phyloP scores from a whole-genome alignment of 805 yeast genomes.

The Teunomyces pallodes region DNA sequence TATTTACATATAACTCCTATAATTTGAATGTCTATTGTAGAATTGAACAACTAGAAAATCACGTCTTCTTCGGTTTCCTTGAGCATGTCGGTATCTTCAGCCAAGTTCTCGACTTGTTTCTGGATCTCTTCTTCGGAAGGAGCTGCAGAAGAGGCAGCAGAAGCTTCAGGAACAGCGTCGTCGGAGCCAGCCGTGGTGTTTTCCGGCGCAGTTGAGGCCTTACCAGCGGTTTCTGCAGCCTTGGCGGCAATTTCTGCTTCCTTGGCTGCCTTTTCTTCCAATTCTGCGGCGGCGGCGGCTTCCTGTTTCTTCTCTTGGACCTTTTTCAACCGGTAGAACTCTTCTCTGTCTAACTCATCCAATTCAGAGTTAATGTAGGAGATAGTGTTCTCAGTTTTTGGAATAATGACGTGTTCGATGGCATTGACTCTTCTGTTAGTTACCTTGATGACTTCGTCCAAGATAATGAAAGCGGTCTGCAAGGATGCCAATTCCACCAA shows the following conservation, averaged over 20 bases:
- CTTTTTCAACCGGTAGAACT: conserved; percentile 92
- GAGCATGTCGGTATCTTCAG: conserved; percentile 27
- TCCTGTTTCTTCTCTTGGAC: conserved; percentile 92
- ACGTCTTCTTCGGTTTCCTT: conserved; percentile 47
- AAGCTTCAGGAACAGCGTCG: not conserved
- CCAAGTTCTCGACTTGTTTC: conserved; percentile 29
- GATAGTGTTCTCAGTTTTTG: conserved; percentile 96
- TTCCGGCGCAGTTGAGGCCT: not conserved
- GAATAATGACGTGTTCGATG: conserved; percentile 96
- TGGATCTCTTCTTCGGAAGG: conserved; percentile 21
- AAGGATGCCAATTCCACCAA: conserved; percentile 92
- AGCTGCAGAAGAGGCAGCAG: not conserved
- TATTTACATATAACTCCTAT: not conserved
- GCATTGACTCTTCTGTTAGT: conserved; percentile 98
- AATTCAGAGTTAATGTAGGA: conserved; percentile 88
- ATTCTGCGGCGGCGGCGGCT: conserved; percentile 65
- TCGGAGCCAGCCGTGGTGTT: not conserved
- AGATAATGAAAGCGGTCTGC: conserved; percentile 93
- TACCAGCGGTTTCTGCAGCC: conserved; percentile 18
- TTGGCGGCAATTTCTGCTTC: conserved; percentile 16
- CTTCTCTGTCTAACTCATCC: conserved; percentile 98
- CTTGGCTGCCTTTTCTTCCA: conserved; percentile 37
- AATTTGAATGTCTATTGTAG: conserved; percentile 1
- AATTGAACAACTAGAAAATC: conserved; percentile 26
- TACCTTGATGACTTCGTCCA: conserved; percentile 96